A percentile compares a stretch with the other conserved stretches of the same genome.
These are phyloP conservation scores for Zygoascus flipseniorum DNA, from an alignment of 805 yeast genomes.

Conservation along the genomic window DNA sequence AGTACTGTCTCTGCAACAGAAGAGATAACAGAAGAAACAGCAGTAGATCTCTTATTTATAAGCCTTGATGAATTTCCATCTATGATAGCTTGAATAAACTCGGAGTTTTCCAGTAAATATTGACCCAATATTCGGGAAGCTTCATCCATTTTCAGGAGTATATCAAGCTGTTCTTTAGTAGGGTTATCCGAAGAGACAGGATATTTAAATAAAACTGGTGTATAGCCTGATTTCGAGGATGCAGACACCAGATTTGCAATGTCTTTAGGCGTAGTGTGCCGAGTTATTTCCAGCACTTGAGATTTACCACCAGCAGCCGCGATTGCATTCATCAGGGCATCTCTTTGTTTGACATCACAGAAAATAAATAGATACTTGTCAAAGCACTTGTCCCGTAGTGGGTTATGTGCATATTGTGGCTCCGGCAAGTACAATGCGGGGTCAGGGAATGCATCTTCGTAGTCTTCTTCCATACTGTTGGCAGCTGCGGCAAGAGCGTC, in stretches of 20 bases:
- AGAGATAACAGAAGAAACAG: conserved; percentile 7
- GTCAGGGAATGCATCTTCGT: conserved; percentile 22
- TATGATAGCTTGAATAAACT: conserved; percentile 23
- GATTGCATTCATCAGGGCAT: conserved; percentile 20
- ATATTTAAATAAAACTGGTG: conserved; percentile 11
- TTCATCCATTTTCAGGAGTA: conserved; percentile 12
- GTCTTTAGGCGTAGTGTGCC: neutral
- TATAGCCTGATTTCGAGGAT: neutral
- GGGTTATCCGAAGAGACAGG: conserved; percentile 7
- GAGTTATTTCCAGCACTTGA: conserved; percentile 1
- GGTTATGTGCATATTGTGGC: conserved; percentile 18
- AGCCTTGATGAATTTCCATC: neutral
- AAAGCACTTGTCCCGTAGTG: conserved; percentile 21
- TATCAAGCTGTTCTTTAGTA: conserved; percentile 4
- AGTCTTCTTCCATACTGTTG: conserved; percentile 14
- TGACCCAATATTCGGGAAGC: conserved; percentile 17
- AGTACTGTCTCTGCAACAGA: neutral
- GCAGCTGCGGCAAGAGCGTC: conserved; percentile 15
- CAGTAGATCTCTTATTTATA: neutral
- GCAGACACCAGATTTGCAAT: neutral
- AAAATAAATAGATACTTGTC: conserved; percentile 21
- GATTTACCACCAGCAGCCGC: conserved; percentile 22
- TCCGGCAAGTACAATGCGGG: conserved; percentile 19
- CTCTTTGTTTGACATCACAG: conserved; percentile 18
- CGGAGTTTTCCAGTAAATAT: conserved; percentile 21